These are phyloP conservation scores for Exophiala sp. DNA, from an alignment of 2,329 filamentous ascomycete genomes.

Conservation along the genomic window DNA sequence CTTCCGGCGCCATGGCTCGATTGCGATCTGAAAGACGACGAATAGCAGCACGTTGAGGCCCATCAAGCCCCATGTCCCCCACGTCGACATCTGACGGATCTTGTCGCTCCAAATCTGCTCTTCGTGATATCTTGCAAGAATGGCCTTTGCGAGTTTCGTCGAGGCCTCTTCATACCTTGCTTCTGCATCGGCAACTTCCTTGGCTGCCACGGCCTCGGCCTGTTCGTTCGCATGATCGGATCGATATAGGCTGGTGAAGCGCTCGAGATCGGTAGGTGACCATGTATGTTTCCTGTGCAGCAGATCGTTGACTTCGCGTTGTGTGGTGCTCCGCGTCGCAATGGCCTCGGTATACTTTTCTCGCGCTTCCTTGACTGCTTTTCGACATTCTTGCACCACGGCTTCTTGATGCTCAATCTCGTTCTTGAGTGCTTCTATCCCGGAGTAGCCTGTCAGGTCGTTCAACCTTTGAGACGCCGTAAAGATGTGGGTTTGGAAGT, in stretches of 20 bases:
- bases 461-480: constrained; percentile 84
- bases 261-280: constrained; percentile 79
- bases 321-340: constrained; percentile 73
- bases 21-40: constrained; percentile 75
- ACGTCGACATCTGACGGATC: constrained; percentile 90
- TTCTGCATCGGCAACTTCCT: constrained; percentile 68
- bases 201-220: constrained; percentile 65
- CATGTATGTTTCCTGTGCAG: constrained; percentile 91
- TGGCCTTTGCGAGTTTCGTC: constrained; percentile 69
- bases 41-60: constrained; percentile 89
- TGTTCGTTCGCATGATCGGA: constrained; percentile 91
- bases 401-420: constrained; percentile 65
- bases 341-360: constrained; percentile 76
- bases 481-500: constrained; percentile 76
- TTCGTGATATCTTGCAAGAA: constrained; percentile 90
- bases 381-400: constrained; percentile 51
- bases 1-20: constrained; percentile 84
- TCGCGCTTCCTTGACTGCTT: constrained; percentile 64
- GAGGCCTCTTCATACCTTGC: constrained; percentile 70
- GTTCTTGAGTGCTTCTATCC: constrained; percentile 77
- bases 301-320: constrained; percentile 91
- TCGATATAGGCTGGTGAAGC: constrained; percentile 88
- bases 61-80: constrained; percentile 98
- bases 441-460: constrained; percentile 86
- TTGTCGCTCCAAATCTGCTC: constrained; percentile 99